These are phyloP conservation scores for Curvularia hawaiiensis DNA, from an alignment of 2,329 filamentous ascomycete species.

Conservation along the genomic window DNA sequence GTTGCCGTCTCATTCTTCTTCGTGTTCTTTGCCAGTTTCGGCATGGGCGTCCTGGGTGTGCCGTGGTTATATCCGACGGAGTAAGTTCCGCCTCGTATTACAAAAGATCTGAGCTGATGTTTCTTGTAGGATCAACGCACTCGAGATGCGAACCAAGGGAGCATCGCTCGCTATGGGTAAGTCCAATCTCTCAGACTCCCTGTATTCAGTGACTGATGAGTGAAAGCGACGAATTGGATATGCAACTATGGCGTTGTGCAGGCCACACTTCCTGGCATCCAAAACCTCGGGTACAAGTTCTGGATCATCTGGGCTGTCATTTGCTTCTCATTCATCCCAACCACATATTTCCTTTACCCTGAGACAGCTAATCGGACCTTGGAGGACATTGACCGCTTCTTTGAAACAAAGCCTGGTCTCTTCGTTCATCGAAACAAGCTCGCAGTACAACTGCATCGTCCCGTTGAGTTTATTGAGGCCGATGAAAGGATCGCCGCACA, in stretches of 20 bases:
- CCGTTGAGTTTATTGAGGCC: constrained; percentile 55
- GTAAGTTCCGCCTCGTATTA: constrained; percentile 9
- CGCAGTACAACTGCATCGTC: constrained; percentile 53
- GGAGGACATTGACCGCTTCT: constrained; percentile 56
- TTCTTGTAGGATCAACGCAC: constrained; percentile 34
- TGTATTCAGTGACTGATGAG: neutral
- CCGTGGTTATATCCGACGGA: constrained; percentile 45
- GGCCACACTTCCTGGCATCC: constrained; percentile 41
- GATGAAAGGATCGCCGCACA: constrained; percentile 47
- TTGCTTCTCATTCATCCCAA: constrained; percentile 59
- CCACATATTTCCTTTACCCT: constrained; percentile 59
- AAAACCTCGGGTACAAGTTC: constrained; percentile 58
- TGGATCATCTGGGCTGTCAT: constrained; percentile 62
- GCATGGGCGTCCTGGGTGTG: constrained; percentile 43
- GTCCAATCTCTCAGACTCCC: neutral
- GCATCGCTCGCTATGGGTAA: constrained; percentile 39
- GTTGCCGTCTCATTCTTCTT: constrained; percentile 55
- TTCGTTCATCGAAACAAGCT: constrained; percentile 57
- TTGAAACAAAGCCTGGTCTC: constrained; percentile 43
- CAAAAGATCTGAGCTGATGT: neutral
- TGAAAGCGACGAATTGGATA: constrained; percentile 38
- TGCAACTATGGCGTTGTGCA: constrained; percentile 42
- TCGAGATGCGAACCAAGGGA: constrained; percentile 45
- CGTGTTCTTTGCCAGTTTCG: constrained; percentile 44
- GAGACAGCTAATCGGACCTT: constrained; percentile 56